A percentile compares a stretch with the other conserved stretches of the same genome.
Evolutionary conservation across 352 stramenopile species (phyloP).

Genomic region (Thalassiosira hispida): DNA sequence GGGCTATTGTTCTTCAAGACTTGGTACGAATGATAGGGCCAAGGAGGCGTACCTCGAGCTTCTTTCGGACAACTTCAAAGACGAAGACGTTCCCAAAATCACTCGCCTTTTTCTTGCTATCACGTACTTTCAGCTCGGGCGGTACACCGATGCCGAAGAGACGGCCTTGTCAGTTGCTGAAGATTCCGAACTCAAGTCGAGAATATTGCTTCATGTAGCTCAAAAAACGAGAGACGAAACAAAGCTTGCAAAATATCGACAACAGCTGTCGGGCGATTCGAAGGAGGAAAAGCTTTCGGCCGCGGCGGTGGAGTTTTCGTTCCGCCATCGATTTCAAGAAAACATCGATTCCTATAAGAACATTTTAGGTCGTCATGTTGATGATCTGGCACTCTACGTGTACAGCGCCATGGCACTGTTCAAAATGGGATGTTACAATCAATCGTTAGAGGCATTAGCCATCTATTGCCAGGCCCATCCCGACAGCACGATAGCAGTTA

Average conservation of each 20-base stretch:
- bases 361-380: constrained; percentile 93
- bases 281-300: constrained; percentile 95
- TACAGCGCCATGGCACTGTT: constrained; percentile 99
- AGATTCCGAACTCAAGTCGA: constrained; percentile 88
- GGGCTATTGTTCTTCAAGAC: constrained; percentile 93
- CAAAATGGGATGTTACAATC: constrained; percentile 94
- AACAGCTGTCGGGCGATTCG: constrained; percentile 90
- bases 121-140: constrained; percentile 93
- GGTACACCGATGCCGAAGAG: constrained; percentile 90
- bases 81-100: constrained; percentile 82
- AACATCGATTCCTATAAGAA: constrained; percentile 96
- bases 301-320: constrained; percentile 93
- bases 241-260: constrained; percentile 93
- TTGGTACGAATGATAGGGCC: constrained; percentile 83
- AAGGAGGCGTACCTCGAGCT: constrained; percentile 84
- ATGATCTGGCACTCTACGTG: constrained; percentile 95
- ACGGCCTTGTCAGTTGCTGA: constrained; percentile 73
- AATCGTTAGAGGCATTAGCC: constrained; percentile 95
- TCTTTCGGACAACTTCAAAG: constrained; percentile 23
- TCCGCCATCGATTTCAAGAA: constrained; percentile 91
- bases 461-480: constrained; percentile 88
- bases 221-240: constrained; percentile 92
- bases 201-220: constrained; percentile 94
- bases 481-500: constrained; percentile 91
- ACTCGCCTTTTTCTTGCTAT: constrained; percentile 90